phyloP scores from a whole-genome alignment of 768 basidiomycete genomes.

The Lactifluus hygrophoroides region DNA sequence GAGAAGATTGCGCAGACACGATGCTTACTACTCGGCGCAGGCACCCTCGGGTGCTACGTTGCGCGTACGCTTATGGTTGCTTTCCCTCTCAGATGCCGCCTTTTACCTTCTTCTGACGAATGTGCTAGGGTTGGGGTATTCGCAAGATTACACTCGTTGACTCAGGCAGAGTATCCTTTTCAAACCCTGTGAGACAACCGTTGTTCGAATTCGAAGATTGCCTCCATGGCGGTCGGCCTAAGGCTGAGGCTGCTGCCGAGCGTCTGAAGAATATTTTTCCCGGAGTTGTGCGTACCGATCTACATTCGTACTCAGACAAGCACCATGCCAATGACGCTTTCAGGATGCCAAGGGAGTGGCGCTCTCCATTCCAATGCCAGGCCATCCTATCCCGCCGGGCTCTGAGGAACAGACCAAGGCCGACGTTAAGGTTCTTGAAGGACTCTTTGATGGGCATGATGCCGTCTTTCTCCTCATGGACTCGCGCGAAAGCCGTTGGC shows the following conservation, averaged over 20 bases:
- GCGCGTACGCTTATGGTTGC: constrained; percentile 81
- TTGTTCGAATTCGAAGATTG: constrained; percentile 95
- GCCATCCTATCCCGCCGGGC: constrained; percentile 73
- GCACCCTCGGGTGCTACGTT: constrained; percentile 96
- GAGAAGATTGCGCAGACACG: constrained; percentile 75
- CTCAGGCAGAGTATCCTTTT: constrained; percentile 86
- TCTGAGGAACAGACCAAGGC: constrained; percentile 48
- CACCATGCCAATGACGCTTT: neutral
- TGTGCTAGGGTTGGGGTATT: constrained; percentile 84
- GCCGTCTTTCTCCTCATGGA: constrained; percentile 94
- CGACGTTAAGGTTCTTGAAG: constrained; percentile 68
- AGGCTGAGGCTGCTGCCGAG: constrained; percentile 86
- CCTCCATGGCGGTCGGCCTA: constrained; percentile 84
- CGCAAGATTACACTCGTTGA: constrained; percentile 90
- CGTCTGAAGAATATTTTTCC: constrained; percentile 84
- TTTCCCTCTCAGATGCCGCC: neutral
- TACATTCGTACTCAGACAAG: neutral
- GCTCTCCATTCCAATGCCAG: constrained; percentile 92
- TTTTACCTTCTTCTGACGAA: neutral
- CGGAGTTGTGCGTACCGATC: constrained; percentile 59
- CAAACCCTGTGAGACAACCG: constrained; percentile 96
- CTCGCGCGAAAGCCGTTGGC: constrained; percentile 94
- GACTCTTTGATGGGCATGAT: constrained; percentile 78
- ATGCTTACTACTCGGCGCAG: constrained; percentile 87
- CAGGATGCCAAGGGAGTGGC: constrained; percentile 77